Conservation (phyloP, 1,284 basidiomycete genomes). For the Blastosporella zonata region DNA sequence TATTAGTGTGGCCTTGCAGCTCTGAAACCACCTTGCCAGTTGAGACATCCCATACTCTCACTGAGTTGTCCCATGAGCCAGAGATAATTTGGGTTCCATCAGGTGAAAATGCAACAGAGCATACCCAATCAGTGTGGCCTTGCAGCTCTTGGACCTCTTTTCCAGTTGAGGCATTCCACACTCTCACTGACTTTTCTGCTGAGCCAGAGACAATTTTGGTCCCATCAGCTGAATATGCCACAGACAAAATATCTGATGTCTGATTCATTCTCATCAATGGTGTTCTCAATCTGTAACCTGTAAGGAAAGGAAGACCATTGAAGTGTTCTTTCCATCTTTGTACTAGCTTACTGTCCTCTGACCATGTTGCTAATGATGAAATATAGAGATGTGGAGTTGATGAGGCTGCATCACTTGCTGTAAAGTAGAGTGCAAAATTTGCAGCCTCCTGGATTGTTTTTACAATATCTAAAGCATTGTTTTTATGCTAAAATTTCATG, state of each 20-base stretch:
- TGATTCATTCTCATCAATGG: no score
- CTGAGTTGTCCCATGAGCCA: not conserved
- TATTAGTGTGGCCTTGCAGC: not conserved
- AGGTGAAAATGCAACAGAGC: not conserved
- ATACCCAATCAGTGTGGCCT: not conserved
- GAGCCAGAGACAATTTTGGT: no score
- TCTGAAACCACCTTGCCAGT: not conserved
- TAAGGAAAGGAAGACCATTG: not conserved
- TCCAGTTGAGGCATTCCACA: not conserved
- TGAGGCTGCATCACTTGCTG: not conserved
- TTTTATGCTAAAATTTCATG: not conserved
- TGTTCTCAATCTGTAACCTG: not conserved
- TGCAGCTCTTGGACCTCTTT: not conserved
- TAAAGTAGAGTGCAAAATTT: conserved; percentile 14
- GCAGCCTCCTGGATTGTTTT: conserved; percentile 15
- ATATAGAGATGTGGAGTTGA: conserved; percentile 15
- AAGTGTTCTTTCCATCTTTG: conserved; percentile 6
- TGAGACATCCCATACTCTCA: not conserved
- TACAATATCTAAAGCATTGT: not conserved
- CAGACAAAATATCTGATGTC: no score
- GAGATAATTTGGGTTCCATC: not conserved
- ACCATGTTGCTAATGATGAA: conserved; percentile 17
- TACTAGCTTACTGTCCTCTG: not conserved
- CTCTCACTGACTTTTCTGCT: no score
- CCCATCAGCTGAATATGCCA: no score